A percentile compares a stretch with the other conserved stretches of the same genome.
phyloP scores from a whole-genome alignment of 2,329 filamentous ascomycete species.

The Cladosporium sp. region DNA sequence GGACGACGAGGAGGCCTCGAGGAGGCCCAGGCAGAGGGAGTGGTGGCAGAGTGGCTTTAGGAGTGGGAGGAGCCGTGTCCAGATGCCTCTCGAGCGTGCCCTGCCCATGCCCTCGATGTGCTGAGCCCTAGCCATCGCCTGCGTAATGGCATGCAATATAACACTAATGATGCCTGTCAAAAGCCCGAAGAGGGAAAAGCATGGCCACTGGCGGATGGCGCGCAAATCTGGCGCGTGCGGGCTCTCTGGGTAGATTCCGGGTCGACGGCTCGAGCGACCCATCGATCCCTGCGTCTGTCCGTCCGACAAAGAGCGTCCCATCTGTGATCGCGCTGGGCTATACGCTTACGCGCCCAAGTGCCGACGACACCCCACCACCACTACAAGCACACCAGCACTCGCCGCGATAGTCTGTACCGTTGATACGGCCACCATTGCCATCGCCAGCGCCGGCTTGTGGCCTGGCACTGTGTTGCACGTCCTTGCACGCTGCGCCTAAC shows the following conservation, averaged over 20 bases:
- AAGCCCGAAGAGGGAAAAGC: not conserved
- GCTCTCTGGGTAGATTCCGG: conserved; percentile 3
- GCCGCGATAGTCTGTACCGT: not conserved
- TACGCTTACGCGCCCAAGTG: conserved; percentile 3
- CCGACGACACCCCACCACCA: not conserved
- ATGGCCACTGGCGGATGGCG: not conserved
- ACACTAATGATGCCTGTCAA: conserved; percentile 2
- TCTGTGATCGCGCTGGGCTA: conserved; percentile 1
- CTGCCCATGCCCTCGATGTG: not conserved
- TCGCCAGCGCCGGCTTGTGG: not conserved
- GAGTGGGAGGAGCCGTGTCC: not conserved
- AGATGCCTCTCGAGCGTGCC: not conserved
- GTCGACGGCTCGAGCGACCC: conserved; percentile 14
- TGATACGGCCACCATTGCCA: not conserved
- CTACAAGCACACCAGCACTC: not conserved
- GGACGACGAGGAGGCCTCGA: not conserved
- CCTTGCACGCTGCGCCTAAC: not conserved
- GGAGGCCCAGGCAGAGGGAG: not conserved
- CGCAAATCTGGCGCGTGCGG: too few species aligned
- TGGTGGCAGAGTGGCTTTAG: not conserved
- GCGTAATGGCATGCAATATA: not conserved
- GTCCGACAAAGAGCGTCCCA: not conserved
- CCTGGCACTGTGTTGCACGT: not conserved
- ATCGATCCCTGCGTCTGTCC: conserved; percentile 15
- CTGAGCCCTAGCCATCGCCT: not conserved